These are phyloP conservation scores for Annulohypoxylon stygium DNA, from an alignment of 495 filamentous ascomycete genomes.

Conservation along the genomic window DNA sequence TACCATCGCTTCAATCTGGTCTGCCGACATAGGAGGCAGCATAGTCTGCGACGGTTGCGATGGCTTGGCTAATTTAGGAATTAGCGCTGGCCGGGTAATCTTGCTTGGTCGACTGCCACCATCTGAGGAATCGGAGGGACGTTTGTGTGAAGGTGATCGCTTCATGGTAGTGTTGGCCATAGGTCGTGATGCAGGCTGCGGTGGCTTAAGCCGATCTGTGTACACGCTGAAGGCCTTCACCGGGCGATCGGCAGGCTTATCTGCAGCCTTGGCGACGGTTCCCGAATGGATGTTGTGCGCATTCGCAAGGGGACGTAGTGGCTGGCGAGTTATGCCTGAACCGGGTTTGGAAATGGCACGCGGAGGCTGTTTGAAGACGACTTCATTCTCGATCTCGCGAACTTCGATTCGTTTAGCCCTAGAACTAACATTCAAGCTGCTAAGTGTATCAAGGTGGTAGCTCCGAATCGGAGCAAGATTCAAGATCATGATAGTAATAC, in stretches of 20 bases:
- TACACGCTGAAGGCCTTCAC: conserved; percentile 86
- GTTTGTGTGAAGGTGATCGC: conserved; percentile 58
- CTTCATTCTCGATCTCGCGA: conserved; percentile 92
- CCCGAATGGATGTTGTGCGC: conserved; percentile 70
- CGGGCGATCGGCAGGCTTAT: conserved; percentile 75
- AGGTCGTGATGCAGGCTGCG: conserved; percentile 51
- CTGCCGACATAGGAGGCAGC: conserved; percentile 70
- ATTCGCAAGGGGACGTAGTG: conserved; percentile 78
- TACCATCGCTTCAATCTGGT: conserved; percentile 90
- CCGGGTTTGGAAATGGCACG: conserved; percentile 64
- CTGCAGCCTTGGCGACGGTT: conserved; percentile 57
- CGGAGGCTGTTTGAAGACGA: conserved; percentile 80
- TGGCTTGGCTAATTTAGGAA: conserved; percentile 58
- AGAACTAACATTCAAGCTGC: conserved; percentile 94
- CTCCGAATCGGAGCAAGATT: conserved; percentile 88
- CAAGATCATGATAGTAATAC: conserved; percentile 95
- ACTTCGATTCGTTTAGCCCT: conserved; percentile 97
- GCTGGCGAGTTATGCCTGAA: conserved; percentile 72
- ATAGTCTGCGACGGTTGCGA: conserved; percentile 49
- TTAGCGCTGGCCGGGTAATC: conserved; percentile 50
- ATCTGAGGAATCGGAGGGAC: conserved; percentile 59
- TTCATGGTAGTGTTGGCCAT: conserved; percentile 55
- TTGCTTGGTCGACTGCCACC: conserved; percentile 55
- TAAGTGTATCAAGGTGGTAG: conserved; percentile 94
- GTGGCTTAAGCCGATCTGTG: conserved; percentile 72